These are phyloP conservation scores for Lodderomyces margitis DNA, from an alignment of 1,139 yeast species.

Conservation along the genomic window DNA sequence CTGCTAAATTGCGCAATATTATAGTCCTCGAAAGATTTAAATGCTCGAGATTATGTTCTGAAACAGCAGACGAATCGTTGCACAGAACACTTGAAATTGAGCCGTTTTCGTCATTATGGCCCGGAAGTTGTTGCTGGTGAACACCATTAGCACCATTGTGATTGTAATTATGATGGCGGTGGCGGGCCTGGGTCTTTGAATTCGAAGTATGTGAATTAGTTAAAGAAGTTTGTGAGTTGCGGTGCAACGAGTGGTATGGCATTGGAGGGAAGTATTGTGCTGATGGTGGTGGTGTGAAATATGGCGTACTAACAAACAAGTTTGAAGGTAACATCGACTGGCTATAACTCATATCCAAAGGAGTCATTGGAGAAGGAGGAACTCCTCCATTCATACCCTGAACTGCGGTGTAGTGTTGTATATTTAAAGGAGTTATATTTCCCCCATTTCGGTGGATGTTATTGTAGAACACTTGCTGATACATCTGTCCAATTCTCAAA, in stretches of 20 bases:
- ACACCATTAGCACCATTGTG: not conserved
- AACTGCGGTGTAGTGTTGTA: constrained; percentile 4
- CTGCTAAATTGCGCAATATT: constrained; percentile 30
- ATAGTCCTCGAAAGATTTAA: constrained; percentile 33
- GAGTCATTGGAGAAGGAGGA: constrained; percentile 27
- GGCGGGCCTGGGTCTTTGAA: constrained; percentile 1
- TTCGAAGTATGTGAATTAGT: constrained; percentile 9
- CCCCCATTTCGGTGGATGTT: constrained; percentile 11
- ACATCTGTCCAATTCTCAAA: too few species aligned
- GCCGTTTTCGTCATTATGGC: not conserved
- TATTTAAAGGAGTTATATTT: constrained; percentile 11
- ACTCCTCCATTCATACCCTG: not conserved
- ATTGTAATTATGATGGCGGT: constrained; percentile 1
- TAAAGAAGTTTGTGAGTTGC: constrained; percentile 10
- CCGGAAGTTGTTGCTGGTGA: not conserved
- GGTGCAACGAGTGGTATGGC: constrained; percentile 5
- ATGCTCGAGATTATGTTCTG: constrained; percentile 4
- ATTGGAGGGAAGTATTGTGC: constrained; percentile 10
- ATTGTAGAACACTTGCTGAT: constrained; percentile 11
- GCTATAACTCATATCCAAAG: constrained; percentile 53
- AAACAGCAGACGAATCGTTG: not conserved
- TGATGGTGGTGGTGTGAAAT: constrained; percentile 38
- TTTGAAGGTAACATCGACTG: constrained; percentile 73
- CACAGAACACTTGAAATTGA: not conserved
- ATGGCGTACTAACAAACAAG: constrained; percentile 65